Evolutionary conservation across 2,329 filamentous ascomycete species (phyloP), one percentile per base, ranked within the genome.

Genomic region (Hymenoscyphus albidus): DNA sequence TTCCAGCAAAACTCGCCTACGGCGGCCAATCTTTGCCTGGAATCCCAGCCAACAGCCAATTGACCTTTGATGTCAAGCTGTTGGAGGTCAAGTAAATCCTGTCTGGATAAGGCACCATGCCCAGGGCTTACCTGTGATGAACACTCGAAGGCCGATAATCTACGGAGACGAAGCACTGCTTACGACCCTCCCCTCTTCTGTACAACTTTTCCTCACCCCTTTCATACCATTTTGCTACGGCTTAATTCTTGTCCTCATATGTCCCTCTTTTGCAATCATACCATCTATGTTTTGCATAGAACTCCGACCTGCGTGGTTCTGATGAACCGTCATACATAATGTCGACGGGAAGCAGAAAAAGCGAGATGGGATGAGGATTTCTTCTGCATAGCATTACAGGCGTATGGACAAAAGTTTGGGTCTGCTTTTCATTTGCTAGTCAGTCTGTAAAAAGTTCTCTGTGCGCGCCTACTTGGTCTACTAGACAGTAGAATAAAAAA

Each of bases 51-150:
- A 97, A 98, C 86, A 94, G 92, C 78, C 92, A 89, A 71, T 81
- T 99, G 78, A 86, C 90, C 77, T 99, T 99, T 78, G 96, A 99
- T 78, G 84, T 95, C 74, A 95, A 94, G 84, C 82, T 93, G 62
- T 81, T 94, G 62, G 88, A 90, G 79, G 91, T 93, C 80, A 93
- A 93, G 83, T 93, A 88, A 82, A 79, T 54, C 38, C n/a, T 22
- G 58, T 7, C 31, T 14, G 51, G 32, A 58, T 44, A 61, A 58
- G 40, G 40, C 48, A 38, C 13, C 44, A 13, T 38, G 42, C 38
- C 18, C 58, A 61, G 38, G 44, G 66, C 38, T 27, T 64, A 13
- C 48, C 48, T 10, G 22, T 27, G 18, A 54, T 67, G 18, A 9
- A 39, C 64, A 61, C 62, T 65, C 56, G 60, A 61, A 18, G 64